Percentiles rank a stretch among this genome's conserved stretches.
Conservation (phyloP, 139 green algal species). For the Coelastrella sp. region DNA sequence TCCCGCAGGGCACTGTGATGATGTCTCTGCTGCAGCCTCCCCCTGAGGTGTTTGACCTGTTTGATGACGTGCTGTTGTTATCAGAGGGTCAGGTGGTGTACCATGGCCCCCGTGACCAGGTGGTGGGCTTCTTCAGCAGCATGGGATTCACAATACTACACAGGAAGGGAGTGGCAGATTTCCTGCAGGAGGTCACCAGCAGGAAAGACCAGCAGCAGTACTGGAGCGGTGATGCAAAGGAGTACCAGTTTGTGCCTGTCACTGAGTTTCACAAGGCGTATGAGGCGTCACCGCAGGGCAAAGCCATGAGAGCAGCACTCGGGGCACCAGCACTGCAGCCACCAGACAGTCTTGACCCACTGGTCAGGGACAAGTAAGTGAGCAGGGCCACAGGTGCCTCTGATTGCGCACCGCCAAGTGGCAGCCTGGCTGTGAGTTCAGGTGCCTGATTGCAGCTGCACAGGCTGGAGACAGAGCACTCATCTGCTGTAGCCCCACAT, state of each 20-base stretch:
- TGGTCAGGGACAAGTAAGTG: constrained; percentile 53
- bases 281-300: constrained; percentile 36
- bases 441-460: too few species aligned
- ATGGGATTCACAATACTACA: constrained; percentile 71
- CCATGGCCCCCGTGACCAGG: constrained; percentile 58
- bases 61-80: constrained; percentile 78
- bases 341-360: constrained; percentile 19
- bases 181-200: constrained; percentile 85
- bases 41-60: constrained; percentile 81
- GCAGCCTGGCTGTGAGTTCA: too few species aligned
- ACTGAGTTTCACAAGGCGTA: constrained; percentile 52
- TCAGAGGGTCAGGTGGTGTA: constrained; percentile 64
- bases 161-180: constrained; percentile 79
- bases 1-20: constrained; percentile 64
- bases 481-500: too few species aligned
- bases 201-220: constrained; percentile 62
- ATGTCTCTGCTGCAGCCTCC: constrained; percentile 90
- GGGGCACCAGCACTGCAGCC: constrained; percentile 12
- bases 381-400: too few species aligned
- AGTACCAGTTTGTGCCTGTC: constrained; percentile 54
- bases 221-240: constrained; percentile 5
- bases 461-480: too few species aligned
- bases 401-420: too few species aligned
- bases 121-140: constrained; percentile 59
- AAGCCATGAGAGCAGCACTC: neutral